Base-by-base conservation (phyloP, 2,329 filamentous ascomycete genomes). In the Aspergillus ibericus region DNA sequence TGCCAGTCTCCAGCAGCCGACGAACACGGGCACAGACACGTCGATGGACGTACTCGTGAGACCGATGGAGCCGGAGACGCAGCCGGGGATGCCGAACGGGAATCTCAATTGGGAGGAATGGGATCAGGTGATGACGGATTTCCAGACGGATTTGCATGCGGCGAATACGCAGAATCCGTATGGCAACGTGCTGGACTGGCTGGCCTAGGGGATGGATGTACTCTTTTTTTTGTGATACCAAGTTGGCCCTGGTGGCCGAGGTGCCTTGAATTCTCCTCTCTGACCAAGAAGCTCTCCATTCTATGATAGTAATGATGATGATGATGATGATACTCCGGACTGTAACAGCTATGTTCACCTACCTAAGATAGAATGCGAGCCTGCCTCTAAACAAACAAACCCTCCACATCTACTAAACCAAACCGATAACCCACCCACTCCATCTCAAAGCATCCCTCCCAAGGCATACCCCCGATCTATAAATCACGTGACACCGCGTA, bases 41-140 rank as follows among this genome's bases (percentile, higher is more conserved):
- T 55, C 65, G 3, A 51, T 59, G 3, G 56, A 55, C 9, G 36
- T 63, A 5, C 55, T 66, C 5, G 57, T 51, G n/a, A 36, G 18
- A 3, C 60, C 62, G 29, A 15, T 49, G n/a, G 42, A 12, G 48
- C 55, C 50, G 62, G 27, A 35, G 15, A 40, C 49, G n/a, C 61
- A 62, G 22, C 61, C 61, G 42, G 59, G 62, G 4, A 38, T 65
- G 4, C 57, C 68, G 7, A 62, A 63, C 3, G 18, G 59, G 5
- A 62, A 63, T 5, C 59, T 72, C 29, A 68, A 65, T 42, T 75
- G 73, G 72, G 68, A 71, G 35, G 71, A 74, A 25, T 75, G 74
- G 68, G 72, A 75, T 51, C 66, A 72, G 50, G 72, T 75, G n/a
- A 70, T 75, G 68, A 72, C 72, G 13, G 74, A 76, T 38, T 76